These are phyloP conservation scores for Boechera retrofracta DNA, from an alignment of 345 rosid genomes.

Conservation along the genomic window DNA sequence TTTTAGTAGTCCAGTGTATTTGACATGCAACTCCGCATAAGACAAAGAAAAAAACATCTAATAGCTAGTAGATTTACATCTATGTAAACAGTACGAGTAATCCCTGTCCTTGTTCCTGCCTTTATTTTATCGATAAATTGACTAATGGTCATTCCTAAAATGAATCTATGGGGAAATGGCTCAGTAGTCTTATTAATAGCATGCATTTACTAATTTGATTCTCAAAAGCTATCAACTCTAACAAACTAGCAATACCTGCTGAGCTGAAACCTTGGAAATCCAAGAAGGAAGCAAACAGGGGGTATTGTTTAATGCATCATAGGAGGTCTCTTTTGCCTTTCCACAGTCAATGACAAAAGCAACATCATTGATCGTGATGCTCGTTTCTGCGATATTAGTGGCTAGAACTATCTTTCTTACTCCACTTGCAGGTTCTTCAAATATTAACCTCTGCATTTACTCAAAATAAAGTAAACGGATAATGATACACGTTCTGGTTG, in stretches of 20 bases:
- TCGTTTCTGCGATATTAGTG: conserved; percentile 96
- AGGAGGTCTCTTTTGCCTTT: conserved; percentile 93
- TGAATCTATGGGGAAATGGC: conserved; percentile 8
- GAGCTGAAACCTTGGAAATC: conserved; percentile 94
- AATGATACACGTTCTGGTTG: neutral
- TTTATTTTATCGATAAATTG: neutral
- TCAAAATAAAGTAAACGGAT: conserved; percentile 26
- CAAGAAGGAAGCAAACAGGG: conserved; percentile 96
- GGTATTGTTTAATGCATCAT: conserved; percentile 92
- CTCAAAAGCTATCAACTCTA: conserved; percentile 30
- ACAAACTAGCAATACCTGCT: conserved; percentile 63
- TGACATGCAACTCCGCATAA: conserved; percentile 11
- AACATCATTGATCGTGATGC: conserved; percentile 91
- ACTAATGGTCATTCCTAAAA: conserved; percentile 14
- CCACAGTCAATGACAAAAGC: conserved; percentile 94
- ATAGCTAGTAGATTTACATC: neutral
- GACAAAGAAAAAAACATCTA: conserved; percentile 14
- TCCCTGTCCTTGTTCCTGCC: conserved; percentile 9
- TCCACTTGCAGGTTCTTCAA: conserved; percentile 79
- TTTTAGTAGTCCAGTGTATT: conserved; percentile 13
- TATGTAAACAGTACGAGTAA: neutral
- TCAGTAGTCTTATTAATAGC: neutral
- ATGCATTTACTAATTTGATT: conserved; percentile 5
- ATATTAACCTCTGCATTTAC: conserved; percentile 78
- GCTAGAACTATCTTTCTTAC: conserved; percentile 88